Base-by-base conservation (phyloP, 345 rosid genomes). In the Capsella bursapastoris region DNA sequence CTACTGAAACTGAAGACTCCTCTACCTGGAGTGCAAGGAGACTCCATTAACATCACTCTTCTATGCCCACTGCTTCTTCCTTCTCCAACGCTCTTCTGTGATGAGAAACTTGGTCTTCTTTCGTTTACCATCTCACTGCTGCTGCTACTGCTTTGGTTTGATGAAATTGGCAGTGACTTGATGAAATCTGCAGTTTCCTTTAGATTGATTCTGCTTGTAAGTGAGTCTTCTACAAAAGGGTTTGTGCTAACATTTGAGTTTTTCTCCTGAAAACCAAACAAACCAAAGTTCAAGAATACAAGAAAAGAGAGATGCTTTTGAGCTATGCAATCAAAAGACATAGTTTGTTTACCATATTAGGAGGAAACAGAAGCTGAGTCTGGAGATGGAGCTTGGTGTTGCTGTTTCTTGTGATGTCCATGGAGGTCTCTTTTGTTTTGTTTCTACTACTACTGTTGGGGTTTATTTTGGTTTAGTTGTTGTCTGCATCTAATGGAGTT, bases 11-110 rank as follows among this genome's bases (percentile, higher is more conserved):
- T 76, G 76, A 93, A 89, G 59, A 91, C 76, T 27, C 93, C 97
- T 78, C 97, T 84, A 1, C 96, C 94, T 15, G 97, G 94, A 48
- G 96, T 89, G 35, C 84, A 64, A 68, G 96, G 97, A 74, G 92
- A 82, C 60, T 86, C 96, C 65, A 76, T 51, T 66, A 65, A 34
- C 47, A 60, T 66, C 28, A 74, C 38, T 71, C 89, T 83, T 75
- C 88, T 44, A 66, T 84, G 82, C 49, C 86, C 81, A 80, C n/a
- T 78, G 66, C 83, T 44, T 84, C 91, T 32, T 84, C 88, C 80
- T 83, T 78, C 78, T 85, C 77, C 81, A 32, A 78, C 59, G 28
- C 73, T 84, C 61, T 80, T 86, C 66, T 85, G 93, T 22, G 86
- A 73, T 60, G 90, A 74, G 55, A 75, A 76, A 47, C 83, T 72